Percentiles rank a stretch among this genome's conserved stretches.
Conservation (phyloP, 192 early-diverging fungal species). For the Backusella macrospora region DNA sequence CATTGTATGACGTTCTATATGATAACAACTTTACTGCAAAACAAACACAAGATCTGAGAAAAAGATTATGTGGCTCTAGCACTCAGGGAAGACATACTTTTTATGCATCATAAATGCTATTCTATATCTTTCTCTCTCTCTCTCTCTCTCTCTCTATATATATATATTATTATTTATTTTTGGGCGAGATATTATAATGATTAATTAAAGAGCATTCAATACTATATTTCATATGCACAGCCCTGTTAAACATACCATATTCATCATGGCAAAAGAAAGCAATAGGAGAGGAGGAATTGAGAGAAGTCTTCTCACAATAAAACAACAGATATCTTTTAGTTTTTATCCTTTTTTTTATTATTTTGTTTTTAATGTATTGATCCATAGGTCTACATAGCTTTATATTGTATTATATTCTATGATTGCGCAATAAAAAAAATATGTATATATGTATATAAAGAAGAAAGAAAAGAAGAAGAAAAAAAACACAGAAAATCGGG, state of each 20-base stretch:
- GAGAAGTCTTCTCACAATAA: too few species aligned
- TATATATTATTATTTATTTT: too few species aligned
- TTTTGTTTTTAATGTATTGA: background rate
- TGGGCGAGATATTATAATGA: too few species aligned
- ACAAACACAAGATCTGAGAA: conserved; percentile 1
- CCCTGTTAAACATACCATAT: too few species aligned
- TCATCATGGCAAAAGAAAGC: too few species aligned
- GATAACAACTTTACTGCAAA: conserved; percentile 5
- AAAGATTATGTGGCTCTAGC: conserved; percentile 7
- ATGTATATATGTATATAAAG: too few species aligned
- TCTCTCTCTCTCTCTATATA: too few species aligned
- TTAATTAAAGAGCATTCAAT: too few species aligned
- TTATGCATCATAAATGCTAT: background rate
- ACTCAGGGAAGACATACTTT: background rate
- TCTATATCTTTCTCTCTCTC: too few species aligned
- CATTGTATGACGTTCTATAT: background rate
- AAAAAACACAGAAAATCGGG: conserved; percentile 4
- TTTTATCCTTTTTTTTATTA: background rate
- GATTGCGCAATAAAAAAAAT: conserved; percentile 8
- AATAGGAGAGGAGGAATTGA: too few species aligned
- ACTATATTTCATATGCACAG: too few species aligned
- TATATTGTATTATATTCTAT: background rate
- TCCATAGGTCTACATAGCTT: too few species aligned
- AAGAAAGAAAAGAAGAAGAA: background rate
- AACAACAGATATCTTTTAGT: background rate